These are phyloP conservation scores for Epichloe brachyelytri DNA, from an alignment of 2,329 filamentous ascomycete species.

Conservation along the genomic window DNA sequence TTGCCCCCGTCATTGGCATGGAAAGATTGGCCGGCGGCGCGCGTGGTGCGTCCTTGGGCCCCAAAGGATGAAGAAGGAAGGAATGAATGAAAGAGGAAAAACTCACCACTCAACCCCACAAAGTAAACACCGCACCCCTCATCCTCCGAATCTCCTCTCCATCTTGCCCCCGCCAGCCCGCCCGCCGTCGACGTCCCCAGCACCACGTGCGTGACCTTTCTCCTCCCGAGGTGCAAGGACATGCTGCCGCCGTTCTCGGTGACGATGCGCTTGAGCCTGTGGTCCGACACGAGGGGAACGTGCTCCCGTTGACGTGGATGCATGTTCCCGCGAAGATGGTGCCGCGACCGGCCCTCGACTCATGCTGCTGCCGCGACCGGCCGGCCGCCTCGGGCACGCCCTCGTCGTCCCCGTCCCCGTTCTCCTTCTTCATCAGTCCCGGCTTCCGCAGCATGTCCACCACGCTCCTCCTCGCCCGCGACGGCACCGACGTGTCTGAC, in stretches of 20 bases:
- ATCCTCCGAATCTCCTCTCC: constrained; percentile 63
- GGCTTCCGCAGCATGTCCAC: constrained; percentile 40
- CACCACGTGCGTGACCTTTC: constrained; percentile 75
- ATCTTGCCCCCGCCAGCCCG: constrained; percentile 65
- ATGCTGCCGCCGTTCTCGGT: constrained; percentile 59
- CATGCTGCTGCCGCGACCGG: not conserved
- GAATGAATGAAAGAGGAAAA: not conserved
- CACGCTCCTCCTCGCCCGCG: constrained; percentile 25
- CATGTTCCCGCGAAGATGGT: constrained; percentile 57
- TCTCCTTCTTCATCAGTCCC: constrained; percentile 12
- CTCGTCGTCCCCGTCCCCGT: not conserved
- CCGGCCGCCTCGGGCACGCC: not conserved
- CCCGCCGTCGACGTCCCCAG: constrained; percentile 58
- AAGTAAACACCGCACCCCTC: constrained; percentile 60
- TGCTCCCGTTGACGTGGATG: constrained; percentile 82
- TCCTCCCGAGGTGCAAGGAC: constrained; percentile 57
- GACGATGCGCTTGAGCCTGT: constrained; percentile 70
- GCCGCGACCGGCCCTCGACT: not conserved
- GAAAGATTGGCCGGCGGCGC: no score
- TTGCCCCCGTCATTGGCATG: no score
- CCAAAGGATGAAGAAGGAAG: no score
- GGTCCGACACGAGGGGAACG: constrained; percentile 67
- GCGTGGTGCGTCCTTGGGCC: no score
- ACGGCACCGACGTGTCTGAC: not conserved
- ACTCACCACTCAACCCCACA: constrained; percentile 67